phyloP scores from a whole-genome alignment of 345 rosid genomes.

The Fremontodendron californicum region DNA sequence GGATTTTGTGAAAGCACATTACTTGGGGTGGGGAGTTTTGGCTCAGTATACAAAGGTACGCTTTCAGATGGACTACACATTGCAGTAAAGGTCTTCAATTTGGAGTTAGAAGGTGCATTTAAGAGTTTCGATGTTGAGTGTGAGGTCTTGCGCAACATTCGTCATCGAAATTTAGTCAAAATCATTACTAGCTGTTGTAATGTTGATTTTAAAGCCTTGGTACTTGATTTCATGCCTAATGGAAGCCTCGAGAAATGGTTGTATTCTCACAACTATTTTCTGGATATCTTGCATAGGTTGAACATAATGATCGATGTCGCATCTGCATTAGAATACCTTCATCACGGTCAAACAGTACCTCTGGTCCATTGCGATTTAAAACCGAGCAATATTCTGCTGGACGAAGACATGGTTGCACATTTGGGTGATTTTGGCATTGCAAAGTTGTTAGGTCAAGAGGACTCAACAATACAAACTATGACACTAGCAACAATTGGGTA shows the following conservation, averaged over 20 bases:
- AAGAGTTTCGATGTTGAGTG: conserved; percentile 22
- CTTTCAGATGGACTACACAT: not conserved
- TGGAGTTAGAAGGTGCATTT: conserved; percentile 6
- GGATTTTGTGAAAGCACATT: not conserved
- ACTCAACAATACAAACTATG: not conserved
- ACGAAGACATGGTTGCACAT: conserved; percentile 13
- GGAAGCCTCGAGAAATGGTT: conserved; percentile 19
- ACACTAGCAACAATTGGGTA: conserved; percentile 15
- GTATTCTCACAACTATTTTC: not conserved
- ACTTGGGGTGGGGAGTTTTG: conserved; percentile 16
- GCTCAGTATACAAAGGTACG: conserved; percentile 12
- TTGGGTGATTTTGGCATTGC: conserved; percentile 5
- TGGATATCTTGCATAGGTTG: conserved; percentile 6
- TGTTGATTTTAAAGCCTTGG: not conserved
- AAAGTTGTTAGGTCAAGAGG: not conserved
- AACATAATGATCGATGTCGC: conserved; percentile 22
- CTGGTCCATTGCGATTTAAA: conserved; percentile 18
- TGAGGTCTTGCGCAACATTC: conserved; percentile 10
- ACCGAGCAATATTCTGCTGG: not conserved
- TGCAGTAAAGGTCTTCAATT: conserved; percentile 16
- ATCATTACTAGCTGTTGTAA: not conserved
- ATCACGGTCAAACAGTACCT: not conserved
- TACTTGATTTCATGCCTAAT: not conserved
- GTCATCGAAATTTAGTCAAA: conserved; percentile 17
- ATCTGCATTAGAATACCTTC: not conserved